These are phyloP conservation scores for Thermomucor indicae-seudaticae DNA, from an alignment of 371 early-diverging fungal species.

Conservation along the genomic window DNA sequence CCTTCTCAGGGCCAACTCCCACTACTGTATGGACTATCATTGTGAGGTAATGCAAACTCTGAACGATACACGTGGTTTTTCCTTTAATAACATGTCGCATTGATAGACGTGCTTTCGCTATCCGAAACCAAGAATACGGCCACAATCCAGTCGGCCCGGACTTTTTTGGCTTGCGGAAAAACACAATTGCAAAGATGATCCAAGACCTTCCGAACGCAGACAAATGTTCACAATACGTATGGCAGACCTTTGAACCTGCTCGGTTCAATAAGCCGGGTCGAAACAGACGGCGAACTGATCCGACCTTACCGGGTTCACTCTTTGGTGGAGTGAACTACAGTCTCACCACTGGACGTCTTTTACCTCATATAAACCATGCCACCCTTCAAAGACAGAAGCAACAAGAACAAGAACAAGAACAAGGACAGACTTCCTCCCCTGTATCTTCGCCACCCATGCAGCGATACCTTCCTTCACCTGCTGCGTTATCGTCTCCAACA, in stretches of 20 bases:
- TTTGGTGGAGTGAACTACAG: conserved; percentile 41
- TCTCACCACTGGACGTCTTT: conserved; percentile 25
- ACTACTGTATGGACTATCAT: conserved; percentile 53
- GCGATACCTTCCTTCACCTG: too few relatives aligned
- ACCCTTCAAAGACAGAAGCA: too few relatives aligned
- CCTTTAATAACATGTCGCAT: background rate
- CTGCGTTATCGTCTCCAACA: too few relatives aligned
- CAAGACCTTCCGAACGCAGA: conserved; percentile 84
- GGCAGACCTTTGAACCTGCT: conserved; percentile 65
- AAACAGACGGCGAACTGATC: conserved; percentile 36
- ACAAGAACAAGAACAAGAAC: too few relatives aligned
- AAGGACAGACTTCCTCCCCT: too few relatives aligned
- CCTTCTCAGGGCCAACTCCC: conserved; percentile 48
- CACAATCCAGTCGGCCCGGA: conserved; percentile 90
- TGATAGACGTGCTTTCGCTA: conserved; percentile 46
- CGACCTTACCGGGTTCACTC: conserved; percentile 23
- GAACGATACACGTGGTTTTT: too few relatives aligned
- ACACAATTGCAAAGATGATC: conserved; percentile 86
- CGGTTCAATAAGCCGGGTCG: conserved; percentile 41
- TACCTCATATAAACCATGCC: too few relatives aligned
- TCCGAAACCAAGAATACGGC: conserved; percentile 77
- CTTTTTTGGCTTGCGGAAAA: conserved; percentile 86
- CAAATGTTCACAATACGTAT: conserved; percentile 72
- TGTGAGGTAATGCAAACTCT: conserved; percentile 28
- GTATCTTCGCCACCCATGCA: too few relatives aligned